These are phyloP conservation scores for Monosporascus sp. DNA, from an alignment of 2,329 filamentous ascomycete genomes.

Conservation along the genomic window DNA sequence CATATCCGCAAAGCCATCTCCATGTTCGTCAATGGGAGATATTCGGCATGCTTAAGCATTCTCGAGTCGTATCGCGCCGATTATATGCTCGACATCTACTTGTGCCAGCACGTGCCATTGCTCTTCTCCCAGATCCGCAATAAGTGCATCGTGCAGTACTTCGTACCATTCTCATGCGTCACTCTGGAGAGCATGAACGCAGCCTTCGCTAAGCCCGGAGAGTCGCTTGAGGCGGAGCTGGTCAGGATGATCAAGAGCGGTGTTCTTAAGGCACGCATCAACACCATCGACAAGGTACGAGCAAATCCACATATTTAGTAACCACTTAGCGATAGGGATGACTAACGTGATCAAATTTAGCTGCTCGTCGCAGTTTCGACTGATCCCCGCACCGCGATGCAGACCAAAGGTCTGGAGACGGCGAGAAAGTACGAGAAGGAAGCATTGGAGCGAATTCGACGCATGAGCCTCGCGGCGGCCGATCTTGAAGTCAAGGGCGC, in stretches of 20 bases:
- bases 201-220: conserved; percentile 64
- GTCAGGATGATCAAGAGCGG: conserved; percentile 70
- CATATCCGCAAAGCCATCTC: conserved; percentile 88
- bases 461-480: conserved; percentile 70
- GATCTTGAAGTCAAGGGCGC: conserved; percentile 63
- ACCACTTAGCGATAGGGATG: too few relatives aligned
- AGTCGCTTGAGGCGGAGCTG: conserved; percentile 69
- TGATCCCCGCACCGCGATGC: conserved; percentile 64
- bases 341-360: conserved; percentile 31
- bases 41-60: conserved; percentile 76
- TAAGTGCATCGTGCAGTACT: conserved; percentile 92
- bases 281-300: conserved; percentile 69
- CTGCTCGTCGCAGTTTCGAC: conserved; percentile 68
- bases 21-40: conserved; percentile 86
- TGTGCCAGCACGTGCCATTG: conserved; percentile 65
- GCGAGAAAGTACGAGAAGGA: conserved; percentile 70
- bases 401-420: conserved; percentile 62
- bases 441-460: conserved; percentile 69
- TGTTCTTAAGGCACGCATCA: conserved; percentile 72
- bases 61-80: conserved; percentile 78
- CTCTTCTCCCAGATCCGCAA: conserved; percentile 74
- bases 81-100: conserved; percentile 84
- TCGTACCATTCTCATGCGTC: conserved; percentile 84
- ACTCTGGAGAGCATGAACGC: conserved; percentile 73
- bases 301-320: neutral